These are phyloP conservation scores for Chenopodium quinoa DNA, from an alignment of 148 eudicot species.

Conservation along the genomic window DNA sequence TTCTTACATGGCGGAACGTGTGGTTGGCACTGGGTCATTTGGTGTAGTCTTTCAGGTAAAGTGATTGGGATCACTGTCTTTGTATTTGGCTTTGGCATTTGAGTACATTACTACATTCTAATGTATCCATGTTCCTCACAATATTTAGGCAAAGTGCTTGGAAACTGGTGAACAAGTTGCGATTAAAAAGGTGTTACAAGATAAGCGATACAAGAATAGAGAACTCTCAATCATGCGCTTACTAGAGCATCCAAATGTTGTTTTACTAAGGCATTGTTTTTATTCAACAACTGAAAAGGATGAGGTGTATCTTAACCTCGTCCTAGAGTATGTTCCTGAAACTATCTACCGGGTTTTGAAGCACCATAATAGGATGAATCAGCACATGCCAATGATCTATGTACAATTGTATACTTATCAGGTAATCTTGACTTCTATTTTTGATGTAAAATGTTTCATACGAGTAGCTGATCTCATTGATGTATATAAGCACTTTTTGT, in stretches of 20 bases:
- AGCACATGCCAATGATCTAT: slow-evolving; percentile 66
- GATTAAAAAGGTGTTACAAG: slow-evolving; percentile 92
- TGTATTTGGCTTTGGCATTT: neutral
- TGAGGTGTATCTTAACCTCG: slow-evolving; percentile 88
- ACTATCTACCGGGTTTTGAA: slow-evolving; percentile 73
- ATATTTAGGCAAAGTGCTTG: slow-evolving; percentile 75
- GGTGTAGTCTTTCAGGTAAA: slow-evolving; percentile 92
- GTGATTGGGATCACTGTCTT: neutral
- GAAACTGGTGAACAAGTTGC: slow-evolving; percentile 90
- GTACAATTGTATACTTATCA: slow-evolving; percentile 83
- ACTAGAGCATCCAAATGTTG: slow-evolving; percentile 75
- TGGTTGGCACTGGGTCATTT: slow-evolving; percentile 96
- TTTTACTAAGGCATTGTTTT: slow-evolving; percentile 67
- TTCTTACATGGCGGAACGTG: slow-evolving; percentile 93
- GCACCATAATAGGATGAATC: slow-evolving; percentile 61
- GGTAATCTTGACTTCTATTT: slow-evolving; percentile 36
- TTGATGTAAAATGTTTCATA: neutral
- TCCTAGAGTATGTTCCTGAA: slow-evolving; percentile 90
- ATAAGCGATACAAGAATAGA: slow-evolving; percentile 92
- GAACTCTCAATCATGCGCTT: slow-evolving; percentile 89
- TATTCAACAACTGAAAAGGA: slow-evolving; percentile 84
- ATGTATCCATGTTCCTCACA: neutral
- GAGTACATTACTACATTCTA: neutral
- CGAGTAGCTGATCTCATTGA: neutral
- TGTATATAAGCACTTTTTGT: neutral